Percentiles rank a stretch among this genome's conserved stretches.
These are phyloP conservation scores for Suhomyces sp. DNA, from an alignment of 805 yeast species.

Conservation along the genomic window DNA sequence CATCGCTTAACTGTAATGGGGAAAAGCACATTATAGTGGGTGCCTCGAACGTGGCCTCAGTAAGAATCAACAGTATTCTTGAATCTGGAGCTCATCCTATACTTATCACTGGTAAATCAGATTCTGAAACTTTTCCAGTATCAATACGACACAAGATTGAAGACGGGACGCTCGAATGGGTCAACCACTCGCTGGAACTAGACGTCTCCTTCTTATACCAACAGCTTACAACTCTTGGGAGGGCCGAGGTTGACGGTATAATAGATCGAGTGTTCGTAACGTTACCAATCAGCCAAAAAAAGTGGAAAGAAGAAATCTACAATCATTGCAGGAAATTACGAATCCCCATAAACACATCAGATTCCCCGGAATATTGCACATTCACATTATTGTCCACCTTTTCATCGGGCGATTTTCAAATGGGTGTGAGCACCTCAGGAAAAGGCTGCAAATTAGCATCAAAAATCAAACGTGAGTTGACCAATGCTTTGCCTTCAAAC, in stretches of 20 bases:
- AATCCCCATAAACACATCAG: slow-evolving; percentile 81
- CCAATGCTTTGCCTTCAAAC: slow-evolving; percentile 61
- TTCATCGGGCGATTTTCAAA: slow-evolving; percentile 67
- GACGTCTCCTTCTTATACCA: slow-evolving; percentile 31
- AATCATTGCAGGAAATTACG: slow-evolving; percentile 55
- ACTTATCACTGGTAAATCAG: slow-evolving; percentile 38
- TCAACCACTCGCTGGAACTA: slow-evolving; percentile 24
- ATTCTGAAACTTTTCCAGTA: slow-evolving; percentile 17
- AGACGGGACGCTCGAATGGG: slow-evolving; percentile 22
- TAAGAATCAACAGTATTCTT: slow-evolving; percentile 47
- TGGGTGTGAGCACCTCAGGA: slow-evolving; percentile 83
- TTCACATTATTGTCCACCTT: slow-evolving; percentile 75
- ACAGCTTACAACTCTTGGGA: slow-evolving; percentile 51
- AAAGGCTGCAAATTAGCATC: slow-evolving; percentile 87
- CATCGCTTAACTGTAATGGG: slow-evolving; percentile 43
- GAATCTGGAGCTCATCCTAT: slow-evolving; percentile 55
- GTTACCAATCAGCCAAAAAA: slow-evolving; percentile 27
- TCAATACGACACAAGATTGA: slow-evolving; percentile 22
- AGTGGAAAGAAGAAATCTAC: slow-evolving; percentile 41
- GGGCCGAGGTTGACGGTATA: slow-evolving; percentile 55
- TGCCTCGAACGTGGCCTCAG: slow-evolving; percentile 41
- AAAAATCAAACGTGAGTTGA: slow-evolving; percentile 72
- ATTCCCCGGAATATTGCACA: slow-evolving; percentile 66
- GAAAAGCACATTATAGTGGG: slow-evolving; percentile 63
- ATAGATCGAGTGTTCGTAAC: slow-evolving; percentile 78